Conservation (phyloP, 2,329 filamentous ascomycete species). For the Monilinia polystroma region DNA sequence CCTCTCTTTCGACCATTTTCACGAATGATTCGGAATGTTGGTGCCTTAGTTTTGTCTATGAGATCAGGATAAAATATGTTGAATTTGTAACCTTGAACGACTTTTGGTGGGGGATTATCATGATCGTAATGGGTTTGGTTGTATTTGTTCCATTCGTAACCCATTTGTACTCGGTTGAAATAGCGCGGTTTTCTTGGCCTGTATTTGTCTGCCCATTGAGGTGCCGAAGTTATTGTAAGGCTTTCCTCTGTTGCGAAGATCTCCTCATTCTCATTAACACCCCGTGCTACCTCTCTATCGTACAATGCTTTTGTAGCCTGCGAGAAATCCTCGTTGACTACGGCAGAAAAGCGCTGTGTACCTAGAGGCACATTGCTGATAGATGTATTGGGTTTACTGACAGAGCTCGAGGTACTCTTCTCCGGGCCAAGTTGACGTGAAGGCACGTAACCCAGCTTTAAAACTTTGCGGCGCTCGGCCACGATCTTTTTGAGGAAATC, state of each 20-base stretch:
- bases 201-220: conserved; percentile 81
- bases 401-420: conserved; percentile 39
- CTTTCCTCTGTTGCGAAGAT: conserved; percentile 90
- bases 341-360: conserved; percentile 66
- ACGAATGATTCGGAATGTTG: conserved; percentile 92
- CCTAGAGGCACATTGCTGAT: conserved; percentile 51
- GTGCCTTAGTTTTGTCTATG: conserved; percentile 90
- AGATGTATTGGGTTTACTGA: conserved; percentile 40
- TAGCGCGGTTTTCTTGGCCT: conserved; percentile 89
- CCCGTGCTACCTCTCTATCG: conserved; percentile 87
- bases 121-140: conserved; percentile 99
- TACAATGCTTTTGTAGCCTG: conserved; percentile 86
- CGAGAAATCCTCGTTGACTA: conserved; percentile 75
- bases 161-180: conserved; percentile 98
- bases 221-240: conserved; percentile 61
- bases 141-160: conserved; percentile 99
- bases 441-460: conserved; percentile 69
- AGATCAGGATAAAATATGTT: conserved; percentile 99
- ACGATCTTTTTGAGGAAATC: conserved; percentile 57
- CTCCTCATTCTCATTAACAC: conserved; percentile 90
- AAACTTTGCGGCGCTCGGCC: conserved; percentile 58
- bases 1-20: conserved; percentile 87
- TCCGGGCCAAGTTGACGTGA: conserved; percentile 47
- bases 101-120: conserved; percentile 95
- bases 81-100: conserved; percentile 99